Evolutionary conservation across 2,329 filamentous ascomycete species (phyloP).

Genomic region (Elsinoe arachidis): DNA sequence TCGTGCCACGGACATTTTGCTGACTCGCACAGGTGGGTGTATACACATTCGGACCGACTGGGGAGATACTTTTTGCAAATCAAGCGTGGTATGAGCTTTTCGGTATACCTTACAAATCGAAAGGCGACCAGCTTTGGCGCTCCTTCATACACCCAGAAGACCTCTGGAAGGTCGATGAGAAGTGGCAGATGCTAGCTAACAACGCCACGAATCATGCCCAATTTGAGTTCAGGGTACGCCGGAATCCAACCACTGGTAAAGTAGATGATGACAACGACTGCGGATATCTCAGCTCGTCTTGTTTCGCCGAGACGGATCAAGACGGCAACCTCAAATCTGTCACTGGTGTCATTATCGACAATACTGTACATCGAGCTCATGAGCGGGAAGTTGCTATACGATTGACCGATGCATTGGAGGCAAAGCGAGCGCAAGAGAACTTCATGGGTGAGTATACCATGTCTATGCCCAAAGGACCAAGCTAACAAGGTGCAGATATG

Average conservation of each 20-base stretch:
- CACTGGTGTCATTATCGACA: constrained; percentile 1
- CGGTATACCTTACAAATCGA: not conserved
- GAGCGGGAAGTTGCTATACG: constrained; percentile 18
- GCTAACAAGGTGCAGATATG: constrained; percentile 8
- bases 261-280: not conserved
- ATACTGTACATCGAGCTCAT: constrained; percentile 2
- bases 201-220: not conserved
- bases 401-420: constrained; percentile 29
- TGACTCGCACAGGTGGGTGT: constrained; percentile 2
- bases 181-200: not conserved
- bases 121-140: constrained; percentile 4
- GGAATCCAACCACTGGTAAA: not conserved
- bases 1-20: not conserved
- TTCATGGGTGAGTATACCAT: constrained; percentile 1
- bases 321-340: not conserved
- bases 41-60: not conserved
- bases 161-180: not conserved
- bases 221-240: constrained; percentile 5
- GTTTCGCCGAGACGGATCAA: constrained; percentile 5
- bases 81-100: constrained; percentile 4
- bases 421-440: constrained; percentile 24
- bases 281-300: not conserved
- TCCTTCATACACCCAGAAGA: not conserved
- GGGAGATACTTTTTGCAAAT: constrained; percentile 8
- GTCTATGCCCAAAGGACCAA: not conserved